These are phyloP conservation scores for Backusella tuberculispora DNA, from an alignment of 192 early-diverging fungal genomes.

Conservation along the genomic window DNA sequence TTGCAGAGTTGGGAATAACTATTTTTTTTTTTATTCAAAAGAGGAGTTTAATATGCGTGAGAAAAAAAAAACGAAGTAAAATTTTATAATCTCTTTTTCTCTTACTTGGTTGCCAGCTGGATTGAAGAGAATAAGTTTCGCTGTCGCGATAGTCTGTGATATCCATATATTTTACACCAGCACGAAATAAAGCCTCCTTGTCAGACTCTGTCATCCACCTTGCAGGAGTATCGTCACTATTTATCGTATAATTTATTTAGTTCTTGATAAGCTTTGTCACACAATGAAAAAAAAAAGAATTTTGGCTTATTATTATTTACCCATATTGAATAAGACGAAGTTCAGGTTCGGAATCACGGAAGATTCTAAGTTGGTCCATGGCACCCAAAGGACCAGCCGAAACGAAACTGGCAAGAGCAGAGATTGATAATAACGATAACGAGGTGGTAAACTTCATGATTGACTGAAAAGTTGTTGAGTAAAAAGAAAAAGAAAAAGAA, in stretches of 20 bases:
- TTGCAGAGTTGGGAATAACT: constrained; percentile 59
- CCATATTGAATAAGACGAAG: constrained; percentile 57
- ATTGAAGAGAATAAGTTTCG: not conserved
- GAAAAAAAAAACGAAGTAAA: not conserved
- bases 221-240: constrained; percentile 53
- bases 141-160: constrained; percentile 74
- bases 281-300: too few relatives aligned
- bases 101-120: constrained; percentile 23
- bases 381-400: constrained; percentile 14
- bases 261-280: not conserved
- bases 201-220: constrained; percentile 64
- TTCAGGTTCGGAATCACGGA: constrained; percentile 24
- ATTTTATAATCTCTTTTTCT: not conserved
- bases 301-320: constrained; percentile 4
- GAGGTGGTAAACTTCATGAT: not conserved
- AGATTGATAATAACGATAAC: constrained; percentile 15
- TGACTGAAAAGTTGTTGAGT: not conserved
- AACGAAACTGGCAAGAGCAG: constrained; percentile 6
- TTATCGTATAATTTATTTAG: not conserved
- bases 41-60: not conserved
- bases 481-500: not conserved
- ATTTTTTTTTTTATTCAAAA: not conserved
- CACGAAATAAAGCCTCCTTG: constrained; percentile 68
- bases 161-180: constrained; percentile 81
- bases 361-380: constrained; percentile 24